Evolutionary conservation across 805 yeast species (phyloP), one percentile per base, ranked within the genome.

Genomic region (Yarrowia sp.): DNA sequence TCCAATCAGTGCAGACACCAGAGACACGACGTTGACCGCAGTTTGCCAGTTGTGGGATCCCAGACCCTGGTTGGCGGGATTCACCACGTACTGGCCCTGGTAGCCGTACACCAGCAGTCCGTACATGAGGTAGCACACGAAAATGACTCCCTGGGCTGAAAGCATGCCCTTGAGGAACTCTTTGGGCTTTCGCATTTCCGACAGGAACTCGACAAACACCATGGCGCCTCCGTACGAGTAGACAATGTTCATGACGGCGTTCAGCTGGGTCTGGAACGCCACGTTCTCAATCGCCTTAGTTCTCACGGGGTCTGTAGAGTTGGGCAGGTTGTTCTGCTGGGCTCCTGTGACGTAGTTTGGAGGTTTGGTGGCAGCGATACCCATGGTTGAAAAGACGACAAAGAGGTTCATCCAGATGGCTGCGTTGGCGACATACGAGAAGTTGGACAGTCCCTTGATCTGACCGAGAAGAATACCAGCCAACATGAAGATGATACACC

Each of bases 361-460:
- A 2, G 50, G 50, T 17, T 46, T 46, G 17, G 50, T 46, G 6
- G 17, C 50, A 1, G 50, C 50, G 14, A 46, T 46, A 13, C 50
- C 50, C 50, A 46, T 46, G 34, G 50, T 46, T 0, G 50, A 46
- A 24, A 46, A 46, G 17, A 46, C 50, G 10, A 46, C 50, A 46
- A 46, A 46, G 9, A 46, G 50, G 30, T 46, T 46, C 50, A 46
- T 46, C 50, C 50, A 46, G 17, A 46, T 46, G 50, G 50, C 50
- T n/a, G 50, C 50, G 50, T 46, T 46, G 34, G 50, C 50, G 15
- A 46, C 24, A 17, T 46, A 46, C 12, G 50, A 46, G 10, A 46
- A 46, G 50, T 46, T 46, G 17, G 50, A 46, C 34, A 46, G 50
- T 1, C 50, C 50, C 17, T 24, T 24, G 17, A 46, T 46, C 9